Conservation (phyloP, 1,139 yeast genomes). For the Kodamaea anthophila region DNA sequence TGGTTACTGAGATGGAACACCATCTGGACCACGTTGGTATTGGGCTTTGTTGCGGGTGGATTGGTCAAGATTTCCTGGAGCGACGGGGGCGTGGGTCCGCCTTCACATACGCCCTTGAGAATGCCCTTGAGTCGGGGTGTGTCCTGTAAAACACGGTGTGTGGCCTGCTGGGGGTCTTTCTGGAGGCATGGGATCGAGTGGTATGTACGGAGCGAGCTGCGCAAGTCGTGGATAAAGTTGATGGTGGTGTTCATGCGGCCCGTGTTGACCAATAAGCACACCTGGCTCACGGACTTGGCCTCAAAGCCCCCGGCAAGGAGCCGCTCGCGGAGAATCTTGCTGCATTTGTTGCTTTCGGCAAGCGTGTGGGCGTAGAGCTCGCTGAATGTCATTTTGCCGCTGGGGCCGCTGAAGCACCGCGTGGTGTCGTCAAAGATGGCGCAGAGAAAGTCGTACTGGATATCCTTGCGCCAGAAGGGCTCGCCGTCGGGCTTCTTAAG, state of each 20-base stretch:
- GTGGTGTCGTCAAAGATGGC: conserved; percentile 58
- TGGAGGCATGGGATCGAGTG: conserved; percentile 92
- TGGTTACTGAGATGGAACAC: conserved; percentile 68
- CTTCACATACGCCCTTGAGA: conserved; percentile 70
- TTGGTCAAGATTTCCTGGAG: conserved; percentile 41
- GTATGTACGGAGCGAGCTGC: conserved; percentile 84
- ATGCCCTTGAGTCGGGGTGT: conserved; percentile 91
- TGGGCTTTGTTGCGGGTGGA: conserved; percentile 38
- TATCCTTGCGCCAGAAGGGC: conserved; percentile 83
- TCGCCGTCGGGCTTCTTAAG: conserved; percentile 89
- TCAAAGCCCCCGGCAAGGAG: conserved; percentile 55
- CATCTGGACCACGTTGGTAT: conserved; percentile 58
- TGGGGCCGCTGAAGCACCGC: conserved; percentile 55
- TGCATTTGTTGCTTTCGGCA: conserved; percentile 78
- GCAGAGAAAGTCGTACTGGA: conserved; percentile 75
- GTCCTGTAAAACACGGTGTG: conserved; percentile 78
- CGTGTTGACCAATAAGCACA: conserved; percentile 80
- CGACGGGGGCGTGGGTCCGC: conserved; percentile 41
- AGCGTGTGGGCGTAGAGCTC: conserved; percentile 78
- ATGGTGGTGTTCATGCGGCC: conserved; percentile 95
- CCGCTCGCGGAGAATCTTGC: conserved; percentile 76
- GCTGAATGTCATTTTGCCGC: conserved; percentile 73
- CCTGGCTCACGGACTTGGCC: conserved; percentile 72
- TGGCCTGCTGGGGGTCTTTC: conserved; percentile 47
- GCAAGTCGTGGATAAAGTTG: conserved; percentile 95